phyloP scores from a whole-genome alignment of 495 filamentous ascomycete species.

The Ascodesmis nigricans region DNA sequence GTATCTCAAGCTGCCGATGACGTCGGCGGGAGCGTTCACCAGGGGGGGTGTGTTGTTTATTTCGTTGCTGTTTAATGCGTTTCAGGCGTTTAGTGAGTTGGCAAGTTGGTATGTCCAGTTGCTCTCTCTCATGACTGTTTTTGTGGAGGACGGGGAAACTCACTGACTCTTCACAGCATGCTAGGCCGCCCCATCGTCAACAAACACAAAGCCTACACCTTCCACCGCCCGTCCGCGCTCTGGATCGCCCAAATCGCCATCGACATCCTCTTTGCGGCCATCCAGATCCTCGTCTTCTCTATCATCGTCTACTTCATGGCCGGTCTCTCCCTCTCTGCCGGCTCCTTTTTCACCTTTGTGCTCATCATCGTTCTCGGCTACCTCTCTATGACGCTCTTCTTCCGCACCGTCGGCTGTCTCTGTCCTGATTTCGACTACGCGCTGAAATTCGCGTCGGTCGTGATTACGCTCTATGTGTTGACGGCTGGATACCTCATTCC shows the following conservation, averaged over 20 bases:
- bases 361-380: slow-evolving; percentile 49
- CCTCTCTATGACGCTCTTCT: slow-evolving; percentile 57
- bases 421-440: slow-evolving; percentile 72
- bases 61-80: slow-evolving; percentile 54
- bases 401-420: slow-evolving; percentile 54
- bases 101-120: too few relatives aligned
- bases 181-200: slow-evolving; percentile 50
- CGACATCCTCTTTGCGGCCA: slow-evolving; percentile 47
- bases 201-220: slow-evolving; percentile 58
- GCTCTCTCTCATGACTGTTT: too few relatives aligned
- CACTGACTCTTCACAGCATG: too few relatives aligned
- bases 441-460: slow-evolving; percentile 50
- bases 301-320: slow-evolving; percentile 70
- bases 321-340: slow-evolving; percentile 39
- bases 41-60: slow-evolving; percentile 60
- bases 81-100: slow-evolving; percentile 55
- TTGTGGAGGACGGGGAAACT: too few relatives aligned
- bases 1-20: slow-evolving; percentile 44
- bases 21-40: slow-evolving; percentile 49
- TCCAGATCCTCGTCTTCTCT: slow-evolving; percentile 45
- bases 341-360: slow-evolving; percentile 60
- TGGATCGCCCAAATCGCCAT: slow-evolving; percentile 63
- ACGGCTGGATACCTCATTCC: slow-evolving; percentile 67
- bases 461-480: slow-evolving; percentile 57
- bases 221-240: slow-evolving; percentile 55